A percentile compares a stretch with the other conserved stretches of the same genome.
Conservation (phyloP, 768 basidiomycete genomes). For the Suillus cothurnatus region DNA sequence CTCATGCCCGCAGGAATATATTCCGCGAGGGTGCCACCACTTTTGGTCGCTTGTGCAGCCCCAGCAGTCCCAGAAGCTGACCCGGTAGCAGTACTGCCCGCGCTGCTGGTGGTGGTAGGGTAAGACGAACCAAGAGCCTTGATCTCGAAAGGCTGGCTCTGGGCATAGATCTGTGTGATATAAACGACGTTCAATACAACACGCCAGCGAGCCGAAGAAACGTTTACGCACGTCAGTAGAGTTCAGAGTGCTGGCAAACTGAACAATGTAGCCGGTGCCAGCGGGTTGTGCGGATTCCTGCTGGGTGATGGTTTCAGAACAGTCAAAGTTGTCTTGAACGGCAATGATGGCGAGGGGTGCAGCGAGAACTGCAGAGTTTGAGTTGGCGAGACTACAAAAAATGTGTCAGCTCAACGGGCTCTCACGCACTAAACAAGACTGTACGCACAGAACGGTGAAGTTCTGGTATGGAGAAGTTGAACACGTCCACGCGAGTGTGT, state of each 20-base stretch:
- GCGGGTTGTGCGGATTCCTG: conserved; percentile 45
- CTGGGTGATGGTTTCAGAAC: conserved; percentile 53
- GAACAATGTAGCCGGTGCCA: conserved; percentile 51
- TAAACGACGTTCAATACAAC: neutral
- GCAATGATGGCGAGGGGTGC: conserved; percentile 46
- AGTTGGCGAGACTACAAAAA: conserved; percentile 44
- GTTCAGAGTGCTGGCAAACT: conserved; percentile 53
- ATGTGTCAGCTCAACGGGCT: conserved; percentile 16
- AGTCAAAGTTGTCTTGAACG: conserved; percentile 56
- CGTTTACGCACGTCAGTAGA: conserved; percentile 46
- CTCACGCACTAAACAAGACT: conserved; percentile 5
- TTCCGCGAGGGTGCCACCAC: conserved; percentile 17
- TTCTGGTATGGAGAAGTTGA: conserved; percentile 35
- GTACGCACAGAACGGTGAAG: conserved; percentile 58
- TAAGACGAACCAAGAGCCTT: conserved; percentile 57
- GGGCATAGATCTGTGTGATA: conserved; percentile 52
- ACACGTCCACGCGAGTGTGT: conserved; percentile 65
- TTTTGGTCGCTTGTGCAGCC: conserved; percentile 21
- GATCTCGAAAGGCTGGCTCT: conserved; percentile 60
- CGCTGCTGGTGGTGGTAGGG: conserved; percentile 39
- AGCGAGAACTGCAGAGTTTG: conserved; percentile 40
- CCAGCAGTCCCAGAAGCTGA: conserved; percentile 26
- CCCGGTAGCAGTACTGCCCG: conserved; percentile 28
- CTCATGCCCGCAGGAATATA: conserved; percentile 31
- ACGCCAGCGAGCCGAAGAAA: conserved; percentile 13